Percentiles rank a stretch among this genome's conserved stretches.
Evolutionary conservation across 805 yeast genomes (phyloP).

Genomic region (Yarrowia sp.): DNA sequence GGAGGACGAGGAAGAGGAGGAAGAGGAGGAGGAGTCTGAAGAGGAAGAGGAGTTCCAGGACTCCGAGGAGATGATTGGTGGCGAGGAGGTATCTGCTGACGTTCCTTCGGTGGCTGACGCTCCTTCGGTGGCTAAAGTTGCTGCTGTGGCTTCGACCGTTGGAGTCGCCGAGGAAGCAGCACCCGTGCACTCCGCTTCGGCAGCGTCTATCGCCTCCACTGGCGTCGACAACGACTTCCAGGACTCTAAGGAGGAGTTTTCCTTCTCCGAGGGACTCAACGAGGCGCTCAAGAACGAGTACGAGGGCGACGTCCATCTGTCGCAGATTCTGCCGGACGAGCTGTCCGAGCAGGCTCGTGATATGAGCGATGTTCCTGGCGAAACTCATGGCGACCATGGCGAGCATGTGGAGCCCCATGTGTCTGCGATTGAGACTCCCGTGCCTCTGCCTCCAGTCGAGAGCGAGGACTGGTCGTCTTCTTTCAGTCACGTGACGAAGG

Average conservation of each 20-base stretch:
- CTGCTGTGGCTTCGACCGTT: constrained; percentile 12
- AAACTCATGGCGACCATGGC: too few species aligned
- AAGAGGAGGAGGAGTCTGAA: background rate
- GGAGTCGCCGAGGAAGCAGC: background rate
- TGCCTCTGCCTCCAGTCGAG: constrained; percentile 16
- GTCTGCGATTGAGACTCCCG: constrained; percentile 19
- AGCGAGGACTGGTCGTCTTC: constrained; percentile 18
- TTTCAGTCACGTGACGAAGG: background rate
- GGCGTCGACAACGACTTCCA: constrained; percentile 12
- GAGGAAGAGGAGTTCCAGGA: constrained; percentile 7
- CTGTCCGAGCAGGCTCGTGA: constrained; percentile 23
- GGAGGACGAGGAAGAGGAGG: constrained; percentile 20
- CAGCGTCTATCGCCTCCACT: background rate
- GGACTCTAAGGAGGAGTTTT: constrained; percentile 35
- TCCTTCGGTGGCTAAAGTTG: background rate
- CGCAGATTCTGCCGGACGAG: constrained; percentile 31
- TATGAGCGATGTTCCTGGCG: constrained; percentile 23
- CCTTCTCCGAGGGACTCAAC: constrained; percentile 18
- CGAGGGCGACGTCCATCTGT: constrained; percentile 16
- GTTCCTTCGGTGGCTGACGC: background rate
- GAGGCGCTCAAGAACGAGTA: constrained; percentile 33
- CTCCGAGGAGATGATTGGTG: background rate
- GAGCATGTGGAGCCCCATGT: too few species aligned
- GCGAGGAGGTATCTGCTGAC: background rate
- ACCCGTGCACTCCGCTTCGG: constrained; percentile 4